A percentile compares a stretch with the other conserved stretches of the same genome.
Conservation (phyloP, 345 rosid species). For the Gossypium turneri region DNA sequence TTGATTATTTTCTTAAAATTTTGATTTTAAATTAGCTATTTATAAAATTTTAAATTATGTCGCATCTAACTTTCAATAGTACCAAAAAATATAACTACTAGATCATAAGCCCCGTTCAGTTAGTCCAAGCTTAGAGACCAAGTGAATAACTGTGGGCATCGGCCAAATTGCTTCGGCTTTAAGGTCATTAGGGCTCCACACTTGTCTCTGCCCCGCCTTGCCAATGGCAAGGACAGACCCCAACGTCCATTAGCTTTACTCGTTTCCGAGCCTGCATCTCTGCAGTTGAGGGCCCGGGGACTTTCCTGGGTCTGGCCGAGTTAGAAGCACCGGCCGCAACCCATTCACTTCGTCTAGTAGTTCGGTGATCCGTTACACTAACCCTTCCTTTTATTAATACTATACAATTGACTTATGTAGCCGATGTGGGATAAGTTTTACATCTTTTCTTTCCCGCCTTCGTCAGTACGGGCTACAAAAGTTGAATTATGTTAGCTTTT, state of each 20-base stretch:
- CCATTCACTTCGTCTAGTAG: background rate
- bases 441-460: rapidly evolving
- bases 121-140: background rate
- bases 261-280: background rate
- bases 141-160: background rate
- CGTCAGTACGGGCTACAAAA: no score
- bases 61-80: no score
- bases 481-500: no score
- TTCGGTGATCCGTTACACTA: rapidly evolving
- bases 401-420: no score
- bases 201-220: background rate
- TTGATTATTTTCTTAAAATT: no score
- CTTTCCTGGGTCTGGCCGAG: background rate
- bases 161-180: background rate
- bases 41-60: no score
- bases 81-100: background rate
- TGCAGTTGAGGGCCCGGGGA: background rate
- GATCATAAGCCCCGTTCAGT: background rate
- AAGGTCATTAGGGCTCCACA: background rate
- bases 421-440: no score
- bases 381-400: background rate
- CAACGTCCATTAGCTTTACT: background rate
- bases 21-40: no score
- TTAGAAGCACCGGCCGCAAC: rapidly evolving
- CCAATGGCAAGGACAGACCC: background rate